Evolutionary conservation across 1,284 basidiomycete genomes (phyloP), one percentile per base, ranked within the genome.

Genomic region (Fistulinella cinereoalba): DNA sequence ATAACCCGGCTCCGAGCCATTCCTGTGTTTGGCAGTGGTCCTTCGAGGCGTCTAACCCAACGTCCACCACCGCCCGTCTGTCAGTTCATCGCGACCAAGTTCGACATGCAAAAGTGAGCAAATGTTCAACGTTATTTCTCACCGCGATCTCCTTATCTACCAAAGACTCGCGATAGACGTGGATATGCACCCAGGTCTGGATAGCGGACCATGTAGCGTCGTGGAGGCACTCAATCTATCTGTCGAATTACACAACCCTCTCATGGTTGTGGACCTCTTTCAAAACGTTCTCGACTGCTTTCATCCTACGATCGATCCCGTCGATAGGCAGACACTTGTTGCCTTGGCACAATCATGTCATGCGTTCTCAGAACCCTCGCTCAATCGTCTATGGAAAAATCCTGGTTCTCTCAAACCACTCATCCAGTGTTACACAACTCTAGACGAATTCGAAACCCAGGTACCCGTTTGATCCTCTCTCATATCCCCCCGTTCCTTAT

Each of bases 321-420:
- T 0, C 1, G 39, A 12, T 27, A 38, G 16, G 6, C 37, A 3
- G 36, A 27, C 46, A 6, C 21, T 50, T 12, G 11, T 23, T 21
- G 28, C 51, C 8, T 32, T 54, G 27, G 41, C 51, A 7, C 51
- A 23, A 34, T 54, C 51, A 24, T 37, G 42, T 33, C 51, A 38
- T 15, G 28, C 47, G 3, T 25, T 47, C 28, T 47, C 46, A 22
- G 34, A 38, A 10, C 29, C 44, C 18, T 44, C 57, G 5, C 44
- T 56, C 9, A 15, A 60, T 29, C 24, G 40, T 41, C 34, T 57
- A n/a, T 56, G 55, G 55, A 44, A 18, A 34, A 32, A 16, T 8
- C 21, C 52, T 18, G 2, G 1, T 19, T 57, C 55, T 3, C 57
- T 60, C 16, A 4, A 39, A 19, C 55, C 57, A 4, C 21, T 60